Evolutionary conservation across 352 stramenopile species (phyloP), one percentile per base, ranked within the genome.

Genomic region (Halophytophthora polymorphica): DNA sequence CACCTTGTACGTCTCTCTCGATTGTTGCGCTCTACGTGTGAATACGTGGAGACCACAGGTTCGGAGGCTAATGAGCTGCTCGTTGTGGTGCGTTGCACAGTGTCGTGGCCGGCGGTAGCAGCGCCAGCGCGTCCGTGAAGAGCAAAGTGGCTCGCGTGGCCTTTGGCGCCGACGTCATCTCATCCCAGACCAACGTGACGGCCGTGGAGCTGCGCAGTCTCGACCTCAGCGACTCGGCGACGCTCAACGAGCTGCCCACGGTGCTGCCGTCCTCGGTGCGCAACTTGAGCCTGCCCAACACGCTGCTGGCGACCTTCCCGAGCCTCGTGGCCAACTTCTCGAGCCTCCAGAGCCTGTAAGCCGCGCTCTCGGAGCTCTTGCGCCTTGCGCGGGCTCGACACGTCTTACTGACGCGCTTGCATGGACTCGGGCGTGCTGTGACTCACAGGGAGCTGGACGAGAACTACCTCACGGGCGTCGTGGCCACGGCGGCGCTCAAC

Each of bases 301-400:
- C 54, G 13, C 35, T 71, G 12, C 47, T 77, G 12, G 50, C 50
- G 2, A 29, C 37, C 17, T 73, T 77, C 40, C 67, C 67, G 34
- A 59, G 31, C 11, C 22, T 74, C 7, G 53, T 74, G 17, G 58
- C 66, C 17, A 74, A 71, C 41, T 74, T 74, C 38, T 66, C 61
- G n/a, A 52, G 11, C 38, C 54, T 74, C 28, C 43, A 58, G 18
- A 48, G 15, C 15, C 41, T 74, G 65, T 74, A 69, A 49, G 64
- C 50, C n/a, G n/a, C n/a, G n/a, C n/a, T 47, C n/a, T n/a, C 37
- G 14, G 1, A 18, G 38, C 41, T 44, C 7, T 40, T 29, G n/a
- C n/a, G n/a, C n/a, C n/a, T n/a, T n/a, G n/a, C n/a, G n/a, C n/a
- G n/a, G n/a, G n/a, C n/a, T n/a, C n/a, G n/a, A n/a, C n/a, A n/a